These are phyloP conservation scores for Aquilaria malaccensis DNA, from an alignment of 345 rosid genomes.

Conservation along the genomic window DNA sequence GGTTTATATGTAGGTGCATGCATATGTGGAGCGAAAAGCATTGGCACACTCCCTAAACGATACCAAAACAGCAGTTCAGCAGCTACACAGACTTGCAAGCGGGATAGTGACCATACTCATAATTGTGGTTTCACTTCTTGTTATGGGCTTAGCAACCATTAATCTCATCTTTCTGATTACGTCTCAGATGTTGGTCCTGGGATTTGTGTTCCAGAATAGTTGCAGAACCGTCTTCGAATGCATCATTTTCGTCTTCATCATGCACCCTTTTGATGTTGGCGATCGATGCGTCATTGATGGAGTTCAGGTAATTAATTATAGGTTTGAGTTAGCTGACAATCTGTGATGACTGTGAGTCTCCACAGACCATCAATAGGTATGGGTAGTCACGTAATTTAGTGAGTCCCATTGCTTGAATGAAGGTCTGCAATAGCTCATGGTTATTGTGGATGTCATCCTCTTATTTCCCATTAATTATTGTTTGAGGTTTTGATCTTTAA, in stretches of 20 bases:
- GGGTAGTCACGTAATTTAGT: too few species aligned
- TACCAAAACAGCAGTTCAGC: conserved; percentile 71
- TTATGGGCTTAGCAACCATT: conserved; percentile 54
- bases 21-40: conserved; percentile 64
- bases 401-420: too few species aligned
- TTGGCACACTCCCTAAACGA: conserved; percentile 68
- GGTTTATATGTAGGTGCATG: conserved; percentile 37
- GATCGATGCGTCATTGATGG: conserved; percentile 78
- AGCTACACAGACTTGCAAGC: conserved; percentile 71
- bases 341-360: too few species aligned
- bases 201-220: conserved; percentile 74
- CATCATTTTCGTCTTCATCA: conserved; percentile 72
- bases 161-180: conserved; percentile 54
- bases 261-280: conserved; percentile 84
- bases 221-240: conserved; percentile 79
- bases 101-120: conserved; percentile 46
- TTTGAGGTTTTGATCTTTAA: too few species aligned
- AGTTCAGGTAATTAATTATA: conserved; percentile 38
- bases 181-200: conserved; percentile 62
- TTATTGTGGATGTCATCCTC: too few species aligned
- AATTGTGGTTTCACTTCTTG: conserved; percentile 43
- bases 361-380: too few species aligned
- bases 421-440: too few species aligned
- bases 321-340: too few species aligned
- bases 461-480: too few species aligned